A percentile compares a stretch with the other conserved stretches of the same genome.
Evolutionary conservation across 768 basidiomycete genomes (phyloP).

Genomic region (Rhizopogon sp.): DNA sequence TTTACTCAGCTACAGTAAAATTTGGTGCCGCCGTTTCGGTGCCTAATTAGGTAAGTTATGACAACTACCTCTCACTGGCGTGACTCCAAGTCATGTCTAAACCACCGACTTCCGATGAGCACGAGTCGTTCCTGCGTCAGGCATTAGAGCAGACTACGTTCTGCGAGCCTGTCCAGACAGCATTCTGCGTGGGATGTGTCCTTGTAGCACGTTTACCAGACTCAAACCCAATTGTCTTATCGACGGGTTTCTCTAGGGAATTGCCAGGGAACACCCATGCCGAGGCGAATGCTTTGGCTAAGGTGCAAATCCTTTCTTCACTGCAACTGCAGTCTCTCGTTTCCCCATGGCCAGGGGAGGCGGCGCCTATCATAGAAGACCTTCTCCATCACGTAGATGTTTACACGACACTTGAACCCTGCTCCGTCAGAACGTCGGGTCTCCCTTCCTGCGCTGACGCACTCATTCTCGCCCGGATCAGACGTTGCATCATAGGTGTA

Average conservation of each 20-base stretch:
- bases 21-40: too few relatives aligned
- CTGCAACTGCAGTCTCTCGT: slow-evolving; percentile 37
- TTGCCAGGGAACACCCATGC: slow-evolving; percentile 94
- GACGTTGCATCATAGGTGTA: slow-evolving; percentile 81
- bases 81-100: too few relatives aligned
- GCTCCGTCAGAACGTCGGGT: slow-evolving; percentile 85
- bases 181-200: slow-evolving; percentile 91
- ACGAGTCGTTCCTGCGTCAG: slow-evolving; percentile 45
- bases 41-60: too few relatives aligned
- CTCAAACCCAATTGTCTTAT: slow-evolving; percentile 46
- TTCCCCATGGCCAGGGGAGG: slow-evolving; percentile 5
- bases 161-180: slow-evolving; percentile 64
- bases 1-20: not conserved
- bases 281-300: slow-evolving; percentile 88
- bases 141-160: slow-evolving; percentile 71
- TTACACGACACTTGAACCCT: slow-evolving; percentile 97
- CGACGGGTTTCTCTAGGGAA: slow-evolving; percentile 88
- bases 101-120: not conserved
- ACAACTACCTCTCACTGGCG: too few relatives aligned
- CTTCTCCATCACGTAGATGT: slow-evolving; percentile 61
- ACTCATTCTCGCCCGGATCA: slow-evolving; percentile 65
- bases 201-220: slow-evolving; percentile 47
- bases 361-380: slow-evolving; percentile 31
- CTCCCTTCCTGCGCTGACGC: slow-evolving; percentile 82
- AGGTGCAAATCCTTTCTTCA: slow-evolving; percentile 46